Evolutionary conservation across 768 basidiomycete genomes (phyloP).

Genomic region (Boletus vermiculosoides): DNA sequence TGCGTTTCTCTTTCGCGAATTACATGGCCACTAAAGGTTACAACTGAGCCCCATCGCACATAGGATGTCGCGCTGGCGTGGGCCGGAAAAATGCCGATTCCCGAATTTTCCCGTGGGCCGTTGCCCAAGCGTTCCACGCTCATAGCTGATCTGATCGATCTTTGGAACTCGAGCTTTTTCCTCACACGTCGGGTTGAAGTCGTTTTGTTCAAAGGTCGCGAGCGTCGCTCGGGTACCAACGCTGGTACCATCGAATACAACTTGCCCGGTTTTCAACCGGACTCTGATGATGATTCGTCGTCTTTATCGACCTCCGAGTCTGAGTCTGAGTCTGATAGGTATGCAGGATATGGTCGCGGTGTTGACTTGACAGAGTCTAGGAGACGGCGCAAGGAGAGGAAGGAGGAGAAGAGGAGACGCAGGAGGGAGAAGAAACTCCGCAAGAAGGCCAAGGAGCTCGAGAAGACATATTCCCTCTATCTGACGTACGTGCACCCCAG

Average conservation of each 20-base stretch:
- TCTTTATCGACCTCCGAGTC: slow-evolving; percentile 41
- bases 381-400: slow-evolving; percentile 51
- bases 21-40: neutral
- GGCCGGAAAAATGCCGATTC: slow-evolving; percentile 72
- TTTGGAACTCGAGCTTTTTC: slow-evolving; percentile 83
- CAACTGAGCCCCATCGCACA: neutral
- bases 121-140: slow-evolving; percentile 58
- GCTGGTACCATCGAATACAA: slow-evolving; percentile 55
- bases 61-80: slow-evolving; percentile 76
- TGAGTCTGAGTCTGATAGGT: slow-evolving; percentile 43
- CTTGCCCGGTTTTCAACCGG: slow-evolving; percentile 48
- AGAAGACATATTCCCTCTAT: slow-evolving; percentile 64
- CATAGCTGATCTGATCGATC: slow-evolving; percentile 67
- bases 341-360: slow-evolving; percentile 46
- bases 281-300: slow-evolving; percentile 39
- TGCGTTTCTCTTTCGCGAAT: slow-evolving; percentile 31
- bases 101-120: slow-evolving; percentile 46
- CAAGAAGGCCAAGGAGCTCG: slow-evolving; percentile 56
- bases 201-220: slow-evolving; percentile 75
- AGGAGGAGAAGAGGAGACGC: slow-evolving; percentile 59
- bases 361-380: slow-evolving; percentile 49
- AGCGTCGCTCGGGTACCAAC: slow-evolving; percentile 68
- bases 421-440: slow-evolving; percentile 64
- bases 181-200: slow-evolving; percentile 71
- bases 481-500: slow-evolving; percentile 48